These are phyloP conservation scores for Capsicum baccatum DNA, from an alignment of 257 asterid genomes.

Conservation along the genomic window DNA sequence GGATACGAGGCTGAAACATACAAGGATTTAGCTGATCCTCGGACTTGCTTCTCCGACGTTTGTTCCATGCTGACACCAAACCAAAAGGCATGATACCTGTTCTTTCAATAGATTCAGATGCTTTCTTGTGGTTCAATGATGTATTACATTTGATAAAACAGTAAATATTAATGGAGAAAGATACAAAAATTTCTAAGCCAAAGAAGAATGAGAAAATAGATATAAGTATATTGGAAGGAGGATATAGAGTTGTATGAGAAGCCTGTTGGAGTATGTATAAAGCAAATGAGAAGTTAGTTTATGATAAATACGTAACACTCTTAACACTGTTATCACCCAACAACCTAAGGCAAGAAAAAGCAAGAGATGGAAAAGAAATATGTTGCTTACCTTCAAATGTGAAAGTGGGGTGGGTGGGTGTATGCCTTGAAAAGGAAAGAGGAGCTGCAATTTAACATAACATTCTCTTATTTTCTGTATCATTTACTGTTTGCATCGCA, in stretches of 20 bases:
- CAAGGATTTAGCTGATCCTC: conserved; percentile 83
- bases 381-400: conserved; percentile 57
- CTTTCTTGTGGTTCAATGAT: conserved; percentile 28
- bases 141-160: conserved; percentile 31
- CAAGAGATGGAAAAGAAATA: conserved; percentile 28
- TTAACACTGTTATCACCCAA: conserved; percentile 48
- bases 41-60: conserved; percentile 91
- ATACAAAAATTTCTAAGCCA: conserved; percentile 9
- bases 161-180: background rate
- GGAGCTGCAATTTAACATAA: conserved; percentile 50
- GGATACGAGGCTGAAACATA: conserved; percentile 37
- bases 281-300: conserved; percentile 64
- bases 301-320: conserved; percentile 45
- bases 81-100: conserved; percentile 77
- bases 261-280: conserved; percentile 69
- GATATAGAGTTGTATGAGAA: conserved; percentile 46
- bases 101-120: conserved; percentile 29
- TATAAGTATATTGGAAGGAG: conserved; percentile 28
- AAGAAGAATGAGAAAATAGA: conserved; percentile 7
- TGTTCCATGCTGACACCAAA: conserved; percentile 93
- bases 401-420: conserved; percentile 42
- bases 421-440: conserved; percentile 66
- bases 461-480: background rate
- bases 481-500: conserved; percentile 19
- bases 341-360: conserved; percentile 67